These are phyloP conservation scores for Phlyctochytrium arcticum DNA, from an alignment of 192 early-diverging fungal genomes.

Conservation along the genomic window DNA sequence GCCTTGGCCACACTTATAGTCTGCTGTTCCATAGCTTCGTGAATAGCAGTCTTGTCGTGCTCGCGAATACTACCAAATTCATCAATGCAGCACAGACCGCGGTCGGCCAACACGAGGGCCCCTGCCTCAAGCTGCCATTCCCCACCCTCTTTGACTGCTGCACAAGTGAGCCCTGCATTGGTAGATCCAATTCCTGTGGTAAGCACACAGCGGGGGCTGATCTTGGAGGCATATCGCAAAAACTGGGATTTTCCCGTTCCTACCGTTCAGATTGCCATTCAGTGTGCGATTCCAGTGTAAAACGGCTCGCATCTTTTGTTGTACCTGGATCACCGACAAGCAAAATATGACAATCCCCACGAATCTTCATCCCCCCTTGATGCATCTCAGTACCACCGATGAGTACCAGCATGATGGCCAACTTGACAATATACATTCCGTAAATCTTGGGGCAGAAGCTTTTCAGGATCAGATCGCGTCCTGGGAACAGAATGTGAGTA, in stretches of 20 bases:
- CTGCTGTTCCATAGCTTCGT: constrained; percentile 86
- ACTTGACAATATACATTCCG: constrained; percentile 65
- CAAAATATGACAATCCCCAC: constrained; percentile 70
- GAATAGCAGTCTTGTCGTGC: constrained; percentile 67
- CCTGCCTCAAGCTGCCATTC: constrained; percentile 84
- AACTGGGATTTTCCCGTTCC: constrained; percentile 78
- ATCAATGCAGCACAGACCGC: constrained; percentile 78
- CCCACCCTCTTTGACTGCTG: constrained; percentile 64
- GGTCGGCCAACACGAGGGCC: constrained; percentile 72
- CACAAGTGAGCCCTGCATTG: constrained; percentile 70
- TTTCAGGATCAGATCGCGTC: constrained; percentile 54
- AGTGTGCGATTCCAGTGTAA: no score
- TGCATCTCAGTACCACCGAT: constrained; percentile 62
- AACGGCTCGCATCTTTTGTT: no score
- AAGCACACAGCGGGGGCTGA: constrained; percentile 63
- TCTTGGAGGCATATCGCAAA: constrained; percentile 62
- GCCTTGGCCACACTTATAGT: constrained; percentile 75
- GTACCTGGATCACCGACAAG: constrained; percentile 77
- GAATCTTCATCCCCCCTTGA: constrained; percentile 57
- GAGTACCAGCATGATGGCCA: constrained; percentile 67
- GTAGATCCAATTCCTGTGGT: constrained; percentile 77
- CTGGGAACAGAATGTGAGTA: constrained; percentile 56
- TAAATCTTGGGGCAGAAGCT: constrained; percentile 69
- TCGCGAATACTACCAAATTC: constrained; percentile 78
- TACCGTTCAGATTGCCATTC: no score